Conservation (phyloP, 2,329 filamentous ascomycete species). For the Arthrobotrys megalospora region DNA sequence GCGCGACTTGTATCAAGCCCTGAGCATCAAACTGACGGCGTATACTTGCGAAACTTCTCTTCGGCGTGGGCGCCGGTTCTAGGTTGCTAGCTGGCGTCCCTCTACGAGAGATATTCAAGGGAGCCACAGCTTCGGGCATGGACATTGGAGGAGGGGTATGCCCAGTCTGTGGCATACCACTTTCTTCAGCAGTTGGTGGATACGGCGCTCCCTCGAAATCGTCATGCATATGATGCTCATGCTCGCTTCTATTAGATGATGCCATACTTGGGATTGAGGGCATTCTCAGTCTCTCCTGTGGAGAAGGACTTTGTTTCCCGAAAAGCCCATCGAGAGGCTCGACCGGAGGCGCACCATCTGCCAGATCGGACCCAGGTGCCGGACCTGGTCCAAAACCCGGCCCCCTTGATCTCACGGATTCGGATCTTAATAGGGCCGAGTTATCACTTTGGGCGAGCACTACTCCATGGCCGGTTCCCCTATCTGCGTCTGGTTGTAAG, state of each 20-base stretch:
- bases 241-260: constrained; percentile 57
- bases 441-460: constrained; percentile 67
- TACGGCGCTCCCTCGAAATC: constrained; percentile 61
- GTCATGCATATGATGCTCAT: constrained; percentile 42
- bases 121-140: constrained; percentile 49
- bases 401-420: constrained; percentile 50
- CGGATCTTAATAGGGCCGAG: constrained; percentile 51
- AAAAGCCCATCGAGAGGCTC: constrained; percentile 54
- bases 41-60: constrained; percentile 53
- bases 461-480: constrained; percentile 73
- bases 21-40: constrained; percentile 52
- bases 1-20: constrained; percentile 48
- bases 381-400: constrained; percentile 56
- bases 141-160: constrained; percentile 61
- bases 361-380: constrained; percentile 57
- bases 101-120: constrained; percentile 53
- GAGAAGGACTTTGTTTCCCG: constrained; percentile 34
- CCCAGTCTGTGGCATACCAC: constrained; percentile 63
- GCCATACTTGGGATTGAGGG: constrained; percentile 56
- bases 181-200: constrained; percentile 60
- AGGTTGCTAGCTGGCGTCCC: constrained; percentile 42
- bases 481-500: constrained; percentile 70
- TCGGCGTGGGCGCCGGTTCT: constrained; percentile 31
- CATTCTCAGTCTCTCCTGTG: constrained; percentile 51
- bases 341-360: constrained; percentile 52